phyloP scores from a whole-genome alignment of 176 grass and related monocot species.

The Aechmea fasciata region DNA sequence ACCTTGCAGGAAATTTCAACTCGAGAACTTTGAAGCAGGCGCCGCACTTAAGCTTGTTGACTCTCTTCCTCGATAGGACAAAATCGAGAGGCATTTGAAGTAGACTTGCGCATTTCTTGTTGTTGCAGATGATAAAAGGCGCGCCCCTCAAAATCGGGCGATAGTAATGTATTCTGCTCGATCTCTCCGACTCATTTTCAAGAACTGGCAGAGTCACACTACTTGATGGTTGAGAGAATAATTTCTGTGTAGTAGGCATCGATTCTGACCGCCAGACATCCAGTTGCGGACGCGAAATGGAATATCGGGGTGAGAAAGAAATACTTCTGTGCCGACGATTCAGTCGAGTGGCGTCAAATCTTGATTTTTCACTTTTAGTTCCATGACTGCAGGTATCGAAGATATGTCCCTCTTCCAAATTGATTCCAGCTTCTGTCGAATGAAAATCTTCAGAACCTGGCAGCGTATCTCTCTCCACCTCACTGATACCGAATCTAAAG shows the following conservation, averaged over 20 bases:
- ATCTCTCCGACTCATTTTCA: conserved; percentile 15
- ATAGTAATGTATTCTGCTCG: conserved; percentile 28
- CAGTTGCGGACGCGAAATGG: neutral
- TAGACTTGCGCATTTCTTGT: conserved; percentile 39
- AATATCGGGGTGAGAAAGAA: neutral
- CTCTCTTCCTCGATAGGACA: conserved; percentile 13
- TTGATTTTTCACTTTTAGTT: neutral
- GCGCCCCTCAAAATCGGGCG: conserved; percentile 52
- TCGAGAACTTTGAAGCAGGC: conserved; percentile 31
- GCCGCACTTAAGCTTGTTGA: conserved; percentile 50
- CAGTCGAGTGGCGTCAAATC: neutral
- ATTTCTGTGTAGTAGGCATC: neutral
- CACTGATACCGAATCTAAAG: neutral
- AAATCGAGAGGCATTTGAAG: conserved; percentile 43
- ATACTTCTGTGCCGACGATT: neutral
- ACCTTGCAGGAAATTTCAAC: conserved; percentile 37
- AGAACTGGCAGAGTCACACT: neutral
- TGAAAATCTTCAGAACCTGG: conserved; percentile 6
- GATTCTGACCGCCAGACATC: neutral
- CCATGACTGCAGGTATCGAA: neutral
- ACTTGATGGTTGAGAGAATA: neutral
- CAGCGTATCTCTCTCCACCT: neutral
- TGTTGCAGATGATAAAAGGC: conserved; percentile 57
- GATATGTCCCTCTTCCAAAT: conserved; percentile 1
- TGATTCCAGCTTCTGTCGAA: neutral